phyloP scores from a whole-genome alignment of 306 rosid species.

The Rosa multiflora region DNA sequence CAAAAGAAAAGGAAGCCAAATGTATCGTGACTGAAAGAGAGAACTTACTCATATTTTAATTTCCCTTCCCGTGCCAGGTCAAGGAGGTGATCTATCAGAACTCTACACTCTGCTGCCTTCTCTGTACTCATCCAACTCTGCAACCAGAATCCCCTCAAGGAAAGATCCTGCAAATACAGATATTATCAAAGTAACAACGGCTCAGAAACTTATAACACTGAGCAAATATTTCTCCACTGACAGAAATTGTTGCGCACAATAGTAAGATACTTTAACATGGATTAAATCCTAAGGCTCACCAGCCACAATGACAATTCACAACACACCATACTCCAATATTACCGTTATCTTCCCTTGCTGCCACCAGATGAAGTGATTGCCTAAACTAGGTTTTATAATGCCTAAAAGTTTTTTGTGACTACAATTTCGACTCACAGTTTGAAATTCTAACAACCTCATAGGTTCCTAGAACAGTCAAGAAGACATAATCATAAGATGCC shows the following conservation, averaged over 20 bases:
- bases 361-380: background rate
- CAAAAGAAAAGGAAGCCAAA: background rate
- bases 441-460: background rate
- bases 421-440: background rate
- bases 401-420: background rate
- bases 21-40: background rate
- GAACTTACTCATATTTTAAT: constrained; percentile 71
- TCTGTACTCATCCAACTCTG: constrained; percentile 76
- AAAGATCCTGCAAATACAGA: constrained; percentile 62
- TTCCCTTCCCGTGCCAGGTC: constrained; percentile 66
- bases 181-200: background rate
- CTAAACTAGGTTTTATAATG: background rate
- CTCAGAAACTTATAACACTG: background rate
- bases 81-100: constrained; percentile 76
- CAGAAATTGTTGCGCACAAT: background rate
- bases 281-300: background rate
- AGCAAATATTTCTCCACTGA: background rate
- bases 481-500: background rate
- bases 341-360: background rate
- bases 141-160: constrained; percentile 92
- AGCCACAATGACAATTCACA: background rate
- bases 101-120: constrained; percentile 63
- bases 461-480: background rate
- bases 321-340: background rate
- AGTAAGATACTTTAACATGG: background rate